Conservation (phyloP, 2,329 filamentous ascomycete species). For the Elsinoe perseae region DNA sequence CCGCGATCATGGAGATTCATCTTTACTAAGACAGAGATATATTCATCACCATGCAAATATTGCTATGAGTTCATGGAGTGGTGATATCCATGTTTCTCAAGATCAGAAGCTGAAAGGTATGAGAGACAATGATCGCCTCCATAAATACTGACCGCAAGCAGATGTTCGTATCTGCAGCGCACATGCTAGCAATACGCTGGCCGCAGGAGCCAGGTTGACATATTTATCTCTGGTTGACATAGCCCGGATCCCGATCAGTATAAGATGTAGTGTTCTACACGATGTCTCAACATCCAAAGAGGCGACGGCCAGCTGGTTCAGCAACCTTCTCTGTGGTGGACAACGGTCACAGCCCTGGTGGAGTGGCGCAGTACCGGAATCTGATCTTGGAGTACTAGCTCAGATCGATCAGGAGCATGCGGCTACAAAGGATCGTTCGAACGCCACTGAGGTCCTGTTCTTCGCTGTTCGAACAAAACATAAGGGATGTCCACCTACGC, state of each 20-base stretch:
- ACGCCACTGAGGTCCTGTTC: conserved; percentile 39
- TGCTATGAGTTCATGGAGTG: conserved; percentile 9
- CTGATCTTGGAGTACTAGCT: conserved; percentile 34
- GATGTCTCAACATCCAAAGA: conserved; percentile 32
- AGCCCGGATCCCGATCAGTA: conserved; percentile 34
- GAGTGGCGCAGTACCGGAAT: conserved; percentile 31
- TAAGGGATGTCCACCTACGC: conserved; percentile 26
- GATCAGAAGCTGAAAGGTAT: background rate
- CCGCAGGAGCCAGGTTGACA: background rate
- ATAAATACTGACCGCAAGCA: background rate
- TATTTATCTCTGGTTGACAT: conserved; percentile 37
- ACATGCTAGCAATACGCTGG: background rate
- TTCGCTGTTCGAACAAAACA: conserved; percentile 32
- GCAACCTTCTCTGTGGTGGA: conserved; percentile 26
- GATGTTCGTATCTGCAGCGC: background rate
- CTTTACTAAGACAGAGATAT: background rate
- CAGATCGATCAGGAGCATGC: conserved; percentile 23
- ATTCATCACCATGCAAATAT: conserved; percentile 6
- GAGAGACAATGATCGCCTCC: background rate
- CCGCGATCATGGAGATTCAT: background rate
- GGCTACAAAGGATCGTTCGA: conserved; percentile 15
- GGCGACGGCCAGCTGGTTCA: conserved; percentile 36
- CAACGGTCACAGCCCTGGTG: conserved; percentile 25
- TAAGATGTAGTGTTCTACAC: conserved; percentile 32
- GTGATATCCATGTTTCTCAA: background rate